These are phyloP conservation scores for Kodamaea anthophila DNA, from an alignment of 1,139 yeast species.

Conservation along the genomic window DNA sequence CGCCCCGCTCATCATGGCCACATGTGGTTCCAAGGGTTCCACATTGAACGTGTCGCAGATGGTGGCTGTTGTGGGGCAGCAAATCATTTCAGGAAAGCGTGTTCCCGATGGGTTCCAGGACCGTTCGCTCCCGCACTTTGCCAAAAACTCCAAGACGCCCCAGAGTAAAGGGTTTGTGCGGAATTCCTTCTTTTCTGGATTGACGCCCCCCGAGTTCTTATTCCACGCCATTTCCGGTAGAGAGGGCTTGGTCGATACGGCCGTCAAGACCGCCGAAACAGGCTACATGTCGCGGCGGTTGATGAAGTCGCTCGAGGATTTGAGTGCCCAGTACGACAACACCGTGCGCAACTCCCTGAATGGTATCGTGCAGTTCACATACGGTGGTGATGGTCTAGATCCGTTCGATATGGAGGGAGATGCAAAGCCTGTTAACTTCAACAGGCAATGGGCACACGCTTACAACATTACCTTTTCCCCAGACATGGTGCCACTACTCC, in stretches of 20 bases:
- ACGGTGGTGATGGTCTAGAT: slow-evolving; percentile 98
- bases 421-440: slow-evolving; percentile 90
- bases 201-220: slow-evolving; percentile 92
- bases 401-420: slow-evolving; percentile 99
- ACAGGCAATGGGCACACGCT: slow-evolving; percentile 93
- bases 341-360: slow-evolving; percentile 94
- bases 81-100: slow-evolving; percentile 96
- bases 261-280: slow-evolving; percentile 98
- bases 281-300: slow-evolving; percentile 99
- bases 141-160: slow-evolving; percentile 93
- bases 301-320: slow-evolving; percentile 96
- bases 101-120: slow-evolving; percentile 99
- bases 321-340: slow-evolving; percentile 87
- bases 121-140: slow-evolving; percentile 94
- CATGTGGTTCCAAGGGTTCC: slow-evolving; percentile 99
- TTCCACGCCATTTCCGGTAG: slow-evolving; percentile 99
- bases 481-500: slow-evolving; percentile 54
- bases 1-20: slow-evolving; percentile 98
- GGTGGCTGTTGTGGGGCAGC: slow-evolving; percentile 99
- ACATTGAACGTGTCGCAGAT: slow-evolving; percentile 96
- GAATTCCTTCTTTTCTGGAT: slow-evolving; percentile 89
- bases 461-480: slow-evolving; percentile 53
- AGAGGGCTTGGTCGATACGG: slow-evolving; percentile 99
- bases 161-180: slow-evolving; percentile 97
- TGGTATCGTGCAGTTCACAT: slow-evolving; percentile 95